Base-by-base conservation (phyloP, 106 monocot genomes). In the Phalaenopsis aphrodite region DNA sequence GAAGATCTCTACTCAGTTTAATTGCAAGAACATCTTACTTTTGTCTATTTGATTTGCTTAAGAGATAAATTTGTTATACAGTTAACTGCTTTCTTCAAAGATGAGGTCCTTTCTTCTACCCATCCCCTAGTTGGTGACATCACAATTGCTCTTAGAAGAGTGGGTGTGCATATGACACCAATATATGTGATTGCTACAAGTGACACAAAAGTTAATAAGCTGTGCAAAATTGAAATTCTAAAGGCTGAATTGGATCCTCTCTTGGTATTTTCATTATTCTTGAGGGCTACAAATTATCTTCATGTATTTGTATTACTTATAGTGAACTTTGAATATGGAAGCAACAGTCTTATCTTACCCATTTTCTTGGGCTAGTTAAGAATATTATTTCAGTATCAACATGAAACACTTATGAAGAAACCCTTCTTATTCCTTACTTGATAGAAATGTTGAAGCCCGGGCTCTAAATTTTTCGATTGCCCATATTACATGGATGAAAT, bases 401-500 rank as follows among this genome's bases (percentile, higher is more conserved):
- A 73, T 72, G 84, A 4, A 45, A 42, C 23, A 18, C 77, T 17
- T 46, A 74, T 36, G 79, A 89, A 58, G 78, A 88, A 87, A 89
- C 89, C 23, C 5, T 94, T 56, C 18, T 18, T 73, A 83, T 99
- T 83, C 98, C 98, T 3, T 82, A 16, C 49, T 64, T 78, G 87
- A 91, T 37, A 87, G 84, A 75, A 69, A 84, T 55, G 79, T 86
- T 68, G 84, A 88, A 38, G 42, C 73, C 57, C 69, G 93, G 56
- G 79, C 46, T 79, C 65, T 99, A 77, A 41, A 84, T 81, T 14
- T 94, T 78, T 80, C 78, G 21, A 64, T 73, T 81, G 79, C 18
- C 79, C 75, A 17, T 93, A 92, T 89, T 99, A 93, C 88, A 78
- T 99, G 86, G 88, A 91, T 80, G 88, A 83, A 85, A 91, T 99